Conservation (phyloP, 495 filamentous ascomycete species). For the Aspergillus kassunensis region DNA sequence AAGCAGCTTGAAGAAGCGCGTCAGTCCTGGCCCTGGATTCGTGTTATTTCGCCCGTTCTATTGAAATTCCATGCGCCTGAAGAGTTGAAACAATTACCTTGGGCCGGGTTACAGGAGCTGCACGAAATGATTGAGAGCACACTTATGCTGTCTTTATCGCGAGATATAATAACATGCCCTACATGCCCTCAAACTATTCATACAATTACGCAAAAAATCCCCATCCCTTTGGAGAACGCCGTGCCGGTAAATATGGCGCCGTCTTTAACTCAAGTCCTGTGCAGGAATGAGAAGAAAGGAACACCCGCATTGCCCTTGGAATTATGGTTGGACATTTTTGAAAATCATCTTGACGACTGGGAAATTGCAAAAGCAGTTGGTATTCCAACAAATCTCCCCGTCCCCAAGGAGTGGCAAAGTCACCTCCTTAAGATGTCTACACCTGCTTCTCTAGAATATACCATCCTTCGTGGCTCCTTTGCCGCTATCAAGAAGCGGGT, state of each 20-base stretch:
- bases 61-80: constrained; percentile 62
- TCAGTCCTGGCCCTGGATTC: constrained; percentile 78
- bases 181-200: constrained; percentile 7
- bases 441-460: constrained; percentile 68
- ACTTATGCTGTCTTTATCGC: constrained; percentile 25
- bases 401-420: constrained; percentile 69
- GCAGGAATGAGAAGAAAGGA: constrained; percentile 21
- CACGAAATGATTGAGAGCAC: constrained; percentile 60
- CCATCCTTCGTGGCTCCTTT: constrained; percentile 69
- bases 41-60: constrained; percentile 64
- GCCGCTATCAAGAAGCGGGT: constrained; percentile 64
- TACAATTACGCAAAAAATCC: constrained; percentile 2
- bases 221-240: constrained; percentile 45
- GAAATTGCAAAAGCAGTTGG: constrained; percentile 77
- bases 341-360: constrained; percentile 77
- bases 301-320: constrained; percentile 63
- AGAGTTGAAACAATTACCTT: constrained; percentile 49
- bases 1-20: constrained; percentile 77
- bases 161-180: neutral
- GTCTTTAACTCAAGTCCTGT: constrained; percentile 46
- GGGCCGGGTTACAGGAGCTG: constrained; percentile 64
- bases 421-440: constrained; percentile 46
- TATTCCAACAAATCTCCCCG: constrained; percentile 68
- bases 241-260: constrained; percentile 57
- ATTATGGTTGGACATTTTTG: constrained; percentile 83